Evolutionary conservation across 2,329 filamentous ascomycete species (phyloP).

Genomic region (Apiospora arundinis): DNA sequence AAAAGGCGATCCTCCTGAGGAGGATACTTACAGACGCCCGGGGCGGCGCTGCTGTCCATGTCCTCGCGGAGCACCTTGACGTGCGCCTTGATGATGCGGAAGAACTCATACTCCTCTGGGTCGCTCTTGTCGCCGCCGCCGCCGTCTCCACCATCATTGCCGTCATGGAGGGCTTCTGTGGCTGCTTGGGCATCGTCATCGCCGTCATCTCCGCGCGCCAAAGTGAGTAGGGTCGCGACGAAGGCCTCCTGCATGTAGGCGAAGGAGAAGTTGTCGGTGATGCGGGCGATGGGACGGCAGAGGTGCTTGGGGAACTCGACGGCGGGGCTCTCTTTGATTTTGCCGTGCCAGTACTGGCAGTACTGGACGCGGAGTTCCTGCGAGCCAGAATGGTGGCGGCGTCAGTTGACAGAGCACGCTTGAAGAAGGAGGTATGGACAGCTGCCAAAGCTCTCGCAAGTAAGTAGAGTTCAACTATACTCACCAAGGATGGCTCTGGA

Average conservation of each 20-base stretch:
- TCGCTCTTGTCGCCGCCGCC: conserved; percentile 49
- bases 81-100: conserved; percentile 62
- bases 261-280: conserved; percentile 67
- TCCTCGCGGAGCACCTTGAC: conserved; percentile 63
- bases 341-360: conserved; percentile 65
- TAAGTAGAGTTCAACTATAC: conserved; percentile 23
- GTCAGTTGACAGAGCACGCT: not conserved
- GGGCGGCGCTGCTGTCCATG: conserved; percentile 43
- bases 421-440: not conserved
- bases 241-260: conserved; percentile 73
- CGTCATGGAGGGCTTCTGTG: too few species aligned
- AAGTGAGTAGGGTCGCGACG: conserved; percentile 60
- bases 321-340: conserved; percentile 58
- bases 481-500: conserved; percentile 38
- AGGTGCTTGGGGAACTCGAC: conserved; percentile 65
- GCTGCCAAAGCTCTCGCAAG: too few species aligned
- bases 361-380: conserved; percentile 60
- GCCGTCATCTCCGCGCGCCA: conserved; percentile 31
- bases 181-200: conserved; percentile 21
- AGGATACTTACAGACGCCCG: too few species aligned
- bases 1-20: too few species aligned
- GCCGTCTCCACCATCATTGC: not conserved
- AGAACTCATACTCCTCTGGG: conserved; percentile 55
- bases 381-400: conserved; percentile 43
- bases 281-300: conserved; percentile 59